A percentile compares a stretch with the other conserved stretches of the same genome.
Evolutionary conservation across 148 eudicot species (phyloP).

Genomic region (Fagopyrum tataricum): DNA sequence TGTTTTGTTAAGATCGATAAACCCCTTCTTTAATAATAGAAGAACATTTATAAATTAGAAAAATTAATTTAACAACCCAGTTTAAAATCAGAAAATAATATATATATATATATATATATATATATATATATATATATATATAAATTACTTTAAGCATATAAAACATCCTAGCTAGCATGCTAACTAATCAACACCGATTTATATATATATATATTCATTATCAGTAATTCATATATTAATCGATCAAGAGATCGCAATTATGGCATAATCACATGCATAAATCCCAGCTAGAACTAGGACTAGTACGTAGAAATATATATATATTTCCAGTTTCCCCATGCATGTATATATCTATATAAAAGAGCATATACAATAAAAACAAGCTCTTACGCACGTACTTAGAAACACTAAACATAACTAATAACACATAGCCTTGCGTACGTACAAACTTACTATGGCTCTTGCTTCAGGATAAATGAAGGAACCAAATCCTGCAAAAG

Average conservation of each 20-base stretch:
- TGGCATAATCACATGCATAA: neutral
- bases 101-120: too few species aligned
- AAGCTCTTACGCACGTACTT: neutral
- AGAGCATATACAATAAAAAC: neutral
- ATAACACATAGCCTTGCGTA: too few species aligned
- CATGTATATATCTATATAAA: neutral
- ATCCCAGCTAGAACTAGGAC: neutral
- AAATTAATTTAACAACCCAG: too few species aligned
- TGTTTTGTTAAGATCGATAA: too few species aligned
- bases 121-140: too few species aligned
- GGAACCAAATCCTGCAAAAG: constrained; percentile 84
- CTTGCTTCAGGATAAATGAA: constrained; percentile 56
- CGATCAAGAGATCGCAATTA: neutral
- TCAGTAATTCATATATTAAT: neutral
- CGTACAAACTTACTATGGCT: constrained; percentile 26
- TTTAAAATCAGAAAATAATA: too few species aligned
- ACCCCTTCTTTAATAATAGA: too few species aligned
- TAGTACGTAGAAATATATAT: neutral
- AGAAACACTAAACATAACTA: neutral
- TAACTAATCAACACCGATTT: too few species aligned
- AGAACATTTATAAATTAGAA: too few species aligned
- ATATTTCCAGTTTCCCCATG: neutral
- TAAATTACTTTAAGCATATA: too few species aligned
- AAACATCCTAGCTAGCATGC: too few species aligned
- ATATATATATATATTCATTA: neutral